These are phyloP conservation scores for Sonneratia alba DNA, from an alignment of 345 rosid genomes.

Conservation along the genomic window DNA sequence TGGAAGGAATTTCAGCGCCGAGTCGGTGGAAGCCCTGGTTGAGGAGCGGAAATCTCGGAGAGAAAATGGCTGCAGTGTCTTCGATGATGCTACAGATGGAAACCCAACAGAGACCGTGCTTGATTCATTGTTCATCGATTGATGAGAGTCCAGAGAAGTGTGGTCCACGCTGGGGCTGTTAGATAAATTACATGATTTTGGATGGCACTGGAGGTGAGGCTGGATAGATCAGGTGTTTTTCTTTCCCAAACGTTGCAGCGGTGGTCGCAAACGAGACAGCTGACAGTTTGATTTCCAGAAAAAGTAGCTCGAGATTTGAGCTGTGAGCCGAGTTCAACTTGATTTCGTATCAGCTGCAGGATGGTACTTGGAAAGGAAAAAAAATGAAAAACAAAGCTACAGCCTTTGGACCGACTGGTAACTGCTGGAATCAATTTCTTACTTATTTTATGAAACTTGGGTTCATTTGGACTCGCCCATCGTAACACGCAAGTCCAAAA, in stretches of 20 bases:
- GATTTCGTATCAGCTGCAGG: not conserved
- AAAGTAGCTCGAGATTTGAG: not conserved
- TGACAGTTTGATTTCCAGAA: not conserved
- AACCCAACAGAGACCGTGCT: constrained; percentile 45
- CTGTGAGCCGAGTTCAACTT: not conserved
- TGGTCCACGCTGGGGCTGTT: not conserved
- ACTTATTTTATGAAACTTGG: no score
- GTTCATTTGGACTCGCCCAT: no score
- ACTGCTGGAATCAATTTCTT: no score
- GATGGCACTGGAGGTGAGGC: not conserved
- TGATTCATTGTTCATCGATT: constrained; percentile 44
- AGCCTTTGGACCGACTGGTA: no score
- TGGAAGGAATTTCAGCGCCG: constrained; percentile 42
- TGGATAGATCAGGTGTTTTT: not conserved
- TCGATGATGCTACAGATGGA: constrained; percentile 41
- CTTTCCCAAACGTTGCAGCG: not conserved
- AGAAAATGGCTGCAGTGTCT: constrained; percentile 52
- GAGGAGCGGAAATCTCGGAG: constrained; percentile 57
- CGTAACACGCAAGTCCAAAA: no score
- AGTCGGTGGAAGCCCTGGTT: constrained; percentile 50
- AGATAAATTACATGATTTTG: not conserved
- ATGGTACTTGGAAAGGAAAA: not conserved
- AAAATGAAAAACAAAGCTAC: no score
- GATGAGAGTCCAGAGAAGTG: not conserved
- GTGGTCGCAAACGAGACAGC: not conserved